Evolutionary conservation across 176 grass and related monocot genomes (phyloP), one percentile per base, ranked within the genome.

Genomic region (Cenchrus americanus): DNA sequence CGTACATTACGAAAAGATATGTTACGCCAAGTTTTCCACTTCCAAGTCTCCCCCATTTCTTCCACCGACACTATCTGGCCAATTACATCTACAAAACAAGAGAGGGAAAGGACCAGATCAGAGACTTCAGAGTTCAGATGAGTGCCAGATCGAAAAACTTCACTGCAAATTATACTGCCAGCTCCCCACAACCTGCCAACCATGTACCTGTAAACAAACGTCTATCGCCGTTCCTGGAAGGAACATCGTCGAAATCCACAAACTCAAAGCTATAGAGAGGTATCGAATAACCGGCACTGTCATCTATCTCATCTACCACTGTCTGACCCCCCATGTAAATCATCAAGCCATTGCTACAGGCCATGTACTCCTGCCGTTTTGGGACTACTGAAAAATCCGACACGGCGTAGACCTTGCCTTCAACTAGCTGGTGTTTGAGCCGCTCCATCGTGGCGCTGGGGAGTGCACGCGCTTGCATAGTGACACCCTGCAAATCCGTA

Each of bases 401-500:
- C 64, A 84, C 48, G 9, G 17, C 40, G 11, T 84, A 84, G 50
- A 84, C 51, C 22, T 47, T 77, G 64, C 73, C 73, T 76, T 84
- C 82, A 48, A 79, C 61, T 14, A 79, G 14, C 61, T 65, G 23
- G 5, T 65, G 5, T 30, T 65, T 48, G 24, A 65, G 17, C 26
- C 9, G 5, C 1, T 50, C 34, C 2, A 37, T 19, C 8, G n/a
- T 79, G 61, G 50, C 0, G 0, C 2, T 0, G 8, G 9, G 23
- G 8, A 0, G 0, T 4, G 60, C 60, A 2, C 43, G 62, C 2
- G 60, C 76, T 65, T 79, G 76, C 60, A 79, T 78, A 40, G 46
- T 32, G 27, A 47, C 24, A 21, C 61, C 60, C 76, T 79, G 19
- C 14, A 65, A 65, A 50, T 65, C 44, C 34, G 8, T 11, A 10